Conservation (phyloP, 2,329 filamentous ascomycete genomes). For the Albifimbria verrucaria region DNA sequence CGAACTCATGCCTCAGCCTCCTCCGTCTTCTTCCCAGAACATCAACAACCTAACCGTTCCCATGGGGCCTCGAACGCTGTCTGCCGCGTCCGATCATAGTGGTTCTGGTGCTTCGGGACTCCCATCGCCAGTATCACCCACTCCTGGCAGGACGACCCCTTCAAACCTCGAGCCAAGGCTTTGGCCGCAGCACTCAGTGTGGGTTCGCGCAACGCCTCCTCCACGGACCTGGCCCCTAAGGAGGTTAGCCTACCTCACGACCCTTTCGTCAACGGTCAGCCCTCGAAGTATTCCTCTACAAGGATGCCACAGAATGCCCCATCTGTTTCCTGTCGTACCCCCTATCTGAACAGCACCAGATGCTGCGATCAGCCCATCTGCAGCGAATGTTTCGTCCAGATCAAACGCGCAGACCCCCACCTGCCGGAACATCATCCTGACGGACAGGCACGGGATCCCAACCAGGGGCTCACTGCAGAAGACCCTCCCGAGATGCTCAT, state of each 20-base stretch:
- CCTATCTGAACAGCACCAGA: conserved; percentile 87
- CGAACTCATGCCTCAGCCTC: conserved; percentile 46
- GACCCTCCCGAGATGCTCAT: conserved; percentile 66
- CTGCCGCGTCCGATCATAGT: conserved; percentile 69
- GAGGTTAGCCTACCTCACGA: conserved; percentile 80
- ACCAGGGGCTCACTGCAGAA: conserved; percentile 38
- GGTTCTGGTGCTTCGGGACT: conserved; percentile 55
- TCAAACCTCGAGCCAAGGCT: conserved; percentile 85
- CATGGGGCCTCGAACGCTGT: conserved; percentile 72
- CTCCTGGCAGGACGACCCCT: conserved; percentile 48
- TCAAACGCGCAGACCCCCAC: conserved; percentile 90
- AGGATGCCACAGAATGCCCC: conserved; percentile 84
- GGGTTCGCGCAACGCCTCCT: conserved; percentile 69
- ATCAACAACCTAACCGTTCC: conserved; percentile 75
- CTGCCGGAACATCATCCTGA: conserved; percentile 74
- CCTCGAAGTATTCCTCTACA: conserved; percentile 93
- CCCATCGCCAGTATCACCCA: conserved; percentile 45
- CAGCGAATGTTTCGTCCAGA: conserved; percentile 98
- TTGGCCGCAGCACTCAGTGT: conserved; percentile 75
- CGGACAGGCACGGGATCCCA: conserved; percentile 32
- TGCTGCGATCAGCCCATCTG: conserved; percentile 97
- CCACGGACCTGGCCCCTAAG: conserved; percentile 68
- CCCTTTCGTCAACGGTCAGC: conserved; percentile 90
- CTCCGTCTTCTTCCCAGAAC: conserved; percentile 50
- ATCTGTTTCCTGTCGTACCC: conserved; percentile 97